Evolutionary conservation across 2,329 filamentous ascomycete genomes (phyloP).

Genomic region (Aspergillus pseudoterreus): DNA sequence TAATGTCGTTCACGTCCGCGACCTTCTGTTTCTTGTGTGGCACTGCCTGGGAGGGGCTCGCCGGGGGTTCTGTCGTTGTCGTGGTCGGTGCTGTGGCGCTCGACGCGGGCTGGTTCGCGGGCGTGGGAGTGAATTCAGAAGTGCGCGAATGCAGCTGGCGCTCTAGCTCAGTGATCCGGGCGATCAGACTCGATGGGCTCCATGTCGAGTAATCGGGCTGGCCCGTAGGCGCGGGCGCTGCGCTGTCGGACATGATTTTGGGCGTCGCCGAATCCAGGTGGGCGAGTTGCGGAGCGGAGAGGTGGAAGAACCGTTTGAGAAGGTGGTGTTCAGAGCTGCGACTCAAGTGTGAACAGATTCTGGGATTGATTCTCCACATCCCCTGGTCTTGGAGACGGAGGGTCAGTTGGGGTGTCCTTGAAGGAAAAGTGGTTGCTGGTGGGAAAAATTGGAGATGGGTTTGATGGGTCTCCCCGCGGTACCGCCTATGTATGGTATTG

Average conservation of each 20-base stretch:
- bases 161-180: slow-evolving; percentile 66
- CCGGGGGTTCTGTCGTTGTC: neutral
- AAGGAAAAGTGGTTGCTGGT: neutral
- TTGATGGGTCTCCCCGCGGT: neutral
- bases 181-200: slow-evolving; percentile 65
- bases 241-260: slow-evolving; percentile 22
- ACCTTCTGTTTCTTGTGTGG: slow-evolving; percentile 13
- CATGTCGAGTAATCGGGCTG: slow-evolving; percentile 59
- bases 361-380: slow-evolving; percentile 28
- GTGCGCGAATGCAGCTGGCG: slow-evolving; percentile 56
- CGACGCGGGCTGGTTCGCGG: slow-evolving; percentile 4
- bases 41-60: slow-evolving; percentile 3
- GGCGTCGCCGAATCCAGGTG: slow-evolving; percentile 13
- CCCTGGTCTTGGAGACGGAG: slow-evolving; percentile 18
- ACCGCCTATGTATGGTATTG: neutral
- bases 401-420: neutral
- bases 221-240: slow-evolving; percentile 7
- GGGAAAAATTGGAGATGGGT: neutral
- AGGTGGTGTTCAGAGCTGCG: slow-evolving; percentile 8
- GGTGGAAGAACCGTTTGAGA: slow-evolving; percentile 10
- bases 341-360: slow-evolving; percentile 12
- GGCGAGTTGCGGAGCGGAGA: slow-evolving; percentile 6
- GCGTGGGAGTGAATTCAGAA: slow-evolving; percentile 25
- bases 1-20: slow-evolving; percentile 21
- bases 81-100: slow-evolving; percentile 1